Percentiles rank a stretch among this genome's conserved stretches.
Conservation (phyloP, 345 rosid genomes). For the Eucalyptus erythrocorys region DNA sequence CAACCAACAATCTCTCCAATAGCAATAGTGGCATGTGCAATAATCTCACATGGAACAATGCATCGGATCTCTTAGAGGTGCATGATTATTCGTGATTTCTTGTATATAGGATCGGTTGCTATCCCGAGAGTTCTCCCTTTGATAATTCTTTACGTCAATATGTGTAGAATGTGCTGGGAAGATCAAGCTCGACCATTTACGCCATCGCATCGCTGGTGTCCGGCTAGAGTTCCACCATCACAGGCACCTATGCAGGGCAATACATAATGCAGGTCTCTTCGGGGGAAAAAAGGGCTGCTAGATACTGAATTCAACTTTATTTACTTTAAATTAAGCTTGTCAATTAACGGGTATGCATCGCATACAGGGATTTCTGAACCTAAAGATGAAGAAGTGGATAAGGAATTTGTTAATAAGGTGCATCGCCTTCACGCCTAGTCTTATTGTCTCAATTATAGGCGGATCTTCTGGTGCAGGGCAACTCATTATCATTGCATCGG, state of each 20-base stretch:
- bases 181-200: constrained; percentile 33
- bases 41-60: constrained; percentile 39
- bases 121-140: background rate
- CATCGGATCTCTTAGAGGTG: constrained; percentile 54
- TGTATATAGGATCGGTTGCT: background rate
- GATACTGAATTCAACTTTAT: background rate
- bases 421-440: constrained; percentile 49
- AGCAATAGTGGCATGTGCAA: constrained; percentile 8
- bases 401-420: constrained; percentile 45
- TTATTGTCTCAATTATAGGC: constrained; percentile 37
- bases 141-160: background rate
- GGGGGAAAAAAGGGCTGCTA: no score
- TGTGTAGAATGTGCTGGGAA: constrained; percentile 47
- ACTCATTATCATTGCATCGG: constrained; percentile 48
- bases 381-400: constrained; percentile 43
- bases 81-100: background rate
- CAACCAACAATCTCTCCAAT: constrained; percentile 3
- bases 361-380: constrained; percentile 44
- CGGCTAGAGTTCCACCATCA: constrained; percentile 53
- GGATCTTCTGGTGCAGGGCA: constrained; percentile 40
- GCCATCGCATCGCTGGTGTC: constrained; percentile 51
- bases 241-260: constrained; percentile 69
- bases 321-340: background rate
- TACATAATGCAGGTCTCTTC: constrained; percentile 42
- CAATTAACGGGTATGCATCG: background rate